Evolutionary conservation across 2,329 filamentous ascomycete genomes (phyloP), one percentile per base, ranked within the genome.

Genomic region (Talaromyces sp.): DNA sequence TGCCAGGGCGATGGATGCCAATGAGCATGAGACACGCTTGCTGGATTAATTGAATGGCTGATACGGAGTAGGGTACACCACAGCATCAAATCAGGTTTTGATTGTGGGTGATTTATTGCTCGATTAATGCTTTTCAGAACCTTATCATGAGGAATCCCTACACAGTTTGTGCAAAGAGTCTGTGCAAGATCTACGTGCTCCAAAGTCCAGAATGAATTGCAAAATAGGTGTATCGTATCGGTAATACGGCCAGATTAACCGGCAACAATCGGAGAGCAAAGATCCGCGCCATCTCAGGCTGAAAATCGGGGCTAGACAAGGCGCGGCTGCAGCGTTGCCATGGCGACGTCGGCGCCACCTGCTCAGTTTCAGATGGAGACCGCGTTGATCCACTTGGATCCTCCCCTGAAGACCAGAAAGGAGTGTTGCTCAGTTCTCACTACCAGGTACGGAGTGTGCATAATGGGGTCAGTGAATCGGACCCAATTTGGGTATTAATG

Each of bases 301-400:
- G 31, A 33, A 56, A 62, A 61, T 65, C 63, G 63, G 50, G 63
- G 39, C 63, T 61, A 61, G 50, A 45, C 39, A 50, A 35, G 58
- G 41, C 37, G 63, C 41, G 27, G 37, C 49, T 22, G 49, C 41
- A 43, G 11, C 9, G 63, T 65, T 65, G 63, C 63, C 35, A 58
- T 65, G 31, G 58, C 47, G 58, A 65, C 59, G 31, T 10, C n/a
- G 22, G 50, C 57, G 37, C 63, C 39, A 62, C 49, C 49, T 25
- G 59, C 59, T 27, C 59, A 52, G 25, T 45, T 45, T 59, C 37
- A 43, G 56, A 45, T 33, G 56, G 22, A 27, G 59, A 50, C 33
- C 58, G 43, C 58, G 47, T 31, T 15, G 45, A n/a, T 52, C 49
- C 49, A 52, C 49, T 31, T 31, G 3, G 47, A 31, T 50, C 5